Base-by-base conservation (phyloP, 2,329 filamentous ascomycete genomes). In the Fusarium nelsonii region DNA sequence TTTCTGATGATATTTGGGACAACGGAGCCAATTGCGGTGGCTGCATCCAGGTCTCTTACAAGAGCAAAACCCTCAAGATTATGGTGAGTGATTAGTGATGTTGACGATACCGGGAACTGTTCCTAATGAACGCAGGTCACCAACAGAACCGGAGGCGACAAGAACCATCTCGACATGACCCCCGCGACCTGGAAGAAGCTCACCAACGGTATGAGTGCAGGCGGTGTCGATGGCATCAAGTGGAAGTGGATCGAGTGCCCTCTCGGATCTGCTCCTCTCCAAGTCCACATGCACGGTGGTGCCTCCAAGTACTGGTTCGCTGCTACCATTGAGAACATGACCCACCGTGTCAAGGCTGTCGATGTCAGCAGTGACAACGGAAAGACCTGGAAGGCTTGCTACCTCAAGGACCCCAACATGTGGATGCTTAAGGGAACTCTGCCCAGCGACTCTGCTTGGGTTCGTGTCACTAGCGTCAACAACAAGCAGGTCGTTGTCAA, bases 231-330 rank as follows among this genome's bases (percentile, higher is more conserved):
- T 4, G 59, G 59, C 14, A 63, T 63, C 48, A 55, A 63, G 58
- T 63, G 59, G 59, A 63, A 63, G 58, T 63, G 59, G 59, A 63
- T 63, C 33, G 48, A 43, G 6, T 63, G 59, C 34, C 59, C 58
- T 55, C 57, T 62, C 20, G 4, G 15, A 10, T 43, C 39, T 2
- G 23, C 56, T 2, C 59, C 59, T 7, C 59, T 63, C 2, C 46
- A 63, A 6, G 48, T 63, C 48, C 59, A 56, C 48, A 63, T 63
- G 58, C 59, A 63, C 40, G 58, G 34, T n/a, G 59, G 59, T 2
- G 59, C 59, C 23, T 63, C 59, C 40, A 62, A 63, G 48, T 63
- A 63, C 16, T 63, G 58, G 58, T 63, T 63, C 23, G 59, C 59
- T 34, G 58, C 59, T 18, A 63, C 59, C 23, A 63, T 63, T 41